A percentile compares a stretch with the other conserved stretches of the same genome.
Evolutionary conservation across 1,284 basidiomycete genomes (phyloP).

Genomic region (Paramarasmius palmivorus): DNA sequence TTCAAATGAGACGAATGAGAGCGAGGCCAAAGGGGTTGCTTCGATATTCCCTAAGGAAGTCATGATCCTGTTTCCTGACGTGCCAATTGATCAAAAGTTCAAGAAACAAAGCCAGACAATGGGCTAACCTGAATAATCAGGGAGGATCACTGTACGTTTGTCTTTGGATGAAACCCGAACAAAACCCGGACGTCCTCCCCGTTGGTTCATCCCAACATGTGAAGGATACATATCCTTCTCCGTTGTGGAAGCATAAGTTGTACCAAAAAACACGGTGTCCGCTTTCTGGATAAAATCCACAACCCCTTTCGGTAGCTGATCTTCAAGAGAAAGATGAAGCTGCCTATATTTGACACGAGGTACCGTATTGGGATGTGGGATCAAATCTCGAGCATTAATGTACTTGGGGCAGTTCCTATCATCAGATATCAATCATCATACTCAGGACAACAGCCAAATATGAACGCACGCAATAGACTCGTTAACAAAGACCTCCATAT

Average conservation of each 20-base stretch:
- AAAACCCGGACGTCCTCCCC: conserved; percentile 62
- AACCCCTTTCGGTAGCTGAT: conserved; percentile 49
- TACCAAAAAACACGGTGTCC: conserved; percentile 60
- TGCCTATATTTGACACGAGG: conserved; percentile 38
- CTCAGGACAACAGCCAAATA: background rate
- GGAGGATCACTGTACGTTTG: conserved; percentile 54
- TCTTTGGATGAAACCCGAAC: conserved; percentile 55
- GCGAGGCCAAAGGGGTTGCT: conserved; percentile 50
- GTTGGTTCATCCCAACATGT: conserved; percentile 65
- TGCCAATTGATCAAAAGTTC: conserved; percentile 2
- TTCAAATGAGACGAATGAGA: conserved; percentile 56
- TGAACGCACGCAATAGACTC: conserved; percentile 54
- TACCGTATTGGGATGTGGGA: conserved; percentile 35
- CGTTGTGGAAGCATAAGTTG: conserved; percentile 43
- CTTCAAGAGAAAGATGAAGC: conserved; percentile 31
- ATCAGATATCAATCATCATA: background rate
- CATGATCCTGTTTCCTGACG: conserved; percentile 57
- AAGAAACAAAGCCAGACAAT: background rate
- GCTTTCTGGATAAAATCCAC: conserved; percentile 47
- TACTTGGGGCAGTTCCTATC: conserved; percentile 69
- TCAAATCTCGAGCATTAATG: conserved; percentile 54
- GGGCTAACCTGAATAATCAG: conserved; percentile 58
- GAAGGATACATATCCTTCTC: conserved; percentile 45
- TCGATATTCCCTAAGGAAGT: conserved; percentile 67
- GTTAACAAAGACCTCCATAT: conserved; percentile 44